Evolutionary conservation across 371 early-diverging fungal species (phyloP), one percentile per base, ranked within the genome.

Genomic region (Lichtheimia hyalospora): DNA sequence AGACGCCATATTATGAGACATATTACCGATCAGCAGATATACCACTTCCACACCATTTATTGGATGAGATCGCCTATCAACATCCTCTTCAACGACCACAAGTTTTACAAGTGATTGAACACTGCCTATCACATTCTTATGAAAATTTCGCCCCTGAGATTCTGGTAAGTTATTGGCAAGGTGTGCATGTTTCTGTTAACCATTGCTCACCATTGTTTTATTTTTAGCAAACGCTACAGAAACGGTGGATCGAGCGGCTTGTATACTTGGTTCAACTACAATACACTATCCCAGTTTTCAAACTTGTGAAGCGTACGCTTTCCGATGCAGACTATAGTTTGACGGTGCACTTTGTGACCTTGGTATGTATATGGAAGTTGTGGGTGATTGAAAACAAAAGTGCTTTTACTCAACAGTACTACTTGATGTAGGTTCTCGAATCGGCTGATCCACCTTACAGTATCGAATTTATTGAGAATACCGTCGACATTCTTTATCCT

Each of bases 51-150:
- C 70, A 85, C 44, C 60, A 87, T 14, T 54, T 90, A 40, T 68
- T 90, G 23, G 90, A 90, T 58, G 90, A 83, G 65, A 87, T 90
- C 63, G 87, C 89, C 0, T 75, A 71, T 51, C 70, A 77, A 46
- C 89, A 89, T 60, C 87, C 87, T 27, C 46, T 87, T 23, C 85
- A 87, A 46, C 86, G 83, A 57, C 77, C 84, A 3, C 67, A 77
- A 2, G 83, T 90, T 15, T 87, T 90, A 66, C 65, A 73, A 12
- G 80, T 82, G 5, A 72, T 87, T 43, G 78, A 74, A 68, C 66
- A 41, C 52, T 81, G 68, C 56, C 58, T 74, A 18, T 52, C 61
- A 6, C 67, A 71, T 48, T 61, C 66, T 21, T 65, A 71, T 28
- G 49, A 63, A 40, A 74, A 69, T 10, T 73, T 85, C 63, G 82